Base-by-base conservation (phyloP, 495 filamentous ascomycete species). In the Bombardia bombarda region DNA sequence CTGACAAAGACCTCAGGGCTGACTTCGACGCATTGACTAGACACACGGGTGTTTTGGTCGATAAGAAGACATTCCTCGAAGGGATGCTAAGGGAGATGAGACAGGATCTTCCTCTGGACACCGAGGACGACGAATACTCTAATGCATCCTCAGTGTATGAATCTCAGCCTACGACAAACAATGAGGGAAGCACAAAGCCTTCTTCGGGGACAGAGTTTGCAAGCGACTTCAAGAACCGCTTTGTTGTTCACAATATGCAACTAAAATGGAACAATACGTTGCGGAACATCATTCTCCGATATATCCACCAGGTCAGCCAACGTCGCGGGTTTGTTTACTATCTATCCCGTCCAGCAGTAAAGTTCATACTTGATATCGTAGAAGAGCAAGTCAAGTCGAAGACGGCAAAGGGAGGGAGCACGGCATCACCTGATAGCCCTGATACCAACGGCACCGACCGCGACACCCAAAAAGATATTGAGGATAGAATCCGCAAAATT, bases 261-360 rank as follows among this genome's bases (percentile, higher is more conserved):
- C 68, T 97, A 23, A 98, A 98, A 61, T 98, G 92, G 92, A 97
- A 93, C 63, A 97, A 98, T 56, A 80, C 89, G 2, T 69, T 97
- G 17, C 78, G 92, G 30, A 95, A 98, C 56, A 95, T 95, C 53
- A 93, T 98, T 23, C 73, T 98, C 6, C 86, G 93, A 20, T 98
- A 98, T 57, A 92, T 92, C 43, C 93, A 98, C 52, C 93, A 96
- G 66, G 90, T 95, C 46, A 90, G 89, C 60, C 92, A 98, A 64
- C 74, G 92, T 30, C 83, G 92, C 41, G 92, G 92, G 19, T 98
- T 97, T 65, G 82, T 97, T 28, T 98, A 98, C 66, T 98, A 98
- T 65, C 82, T 96, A 72, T 95, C 92, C 17, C 78, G 92, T 31
- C 78, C 88, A 46, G 93, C 92, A 13, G 86, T 98, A 54, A 98